Evolutionary conservation across 371 early-diverging fungal genomes (phyloP), one percentile per base, ranked within the genome.

Genomic region (Rhizopus stolonifer): DNA sequence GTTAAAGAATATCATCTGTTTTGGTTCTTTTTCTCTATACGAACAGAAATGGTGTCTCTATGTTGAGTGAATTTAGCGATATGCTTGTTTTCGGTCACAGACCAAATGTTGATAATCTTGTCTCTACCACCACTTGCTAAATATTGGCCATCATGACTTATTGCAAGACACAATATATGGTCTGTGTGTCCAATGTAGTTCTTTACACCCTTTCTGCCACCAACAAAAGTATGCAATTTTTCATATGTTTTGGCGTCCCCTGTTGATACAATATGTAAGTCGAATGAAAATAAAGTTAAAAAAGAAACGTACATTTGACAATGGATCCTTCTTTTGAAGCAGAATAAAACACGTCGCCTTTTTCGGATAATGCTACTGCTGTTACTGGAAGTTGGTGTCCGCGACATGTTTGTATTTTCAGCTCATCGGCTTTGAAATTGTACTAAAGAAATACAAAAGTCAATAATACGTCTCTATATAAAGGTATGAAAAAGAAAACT

Each of bases 41-140:
- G 61, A 72, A 82, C 87, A 22, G 94, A 80, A 48, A 98, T 80
- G 22, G 89, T 79, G 74, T 96, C 97, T 56, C 93, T 86, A 68
- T 98, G 99, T 67, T 95, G 94, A 42, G 76, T 83, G 65, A 96
- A 95, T 44, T 70, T 71, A n/a, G 65, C 71, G 40, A 92, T 49
- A 52, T 84, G 87, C 48, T 72, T 73, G 68, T 91, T 70, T 14
- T 90, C 90, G 32, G 63, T 67, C 17, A 88, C 83, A 4, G 90
- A 87, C 97, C 97, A 98, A 5, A 97, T 82, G 64, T 92, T 86
- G 49, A 98, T 90, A n/a, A 77, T 65, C 52, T 91, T 89, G 61
- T 98, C 99, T 29, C 76, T 74, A 19, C 97, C 96, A 50, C 94
- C 97, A 45, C 81, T 79, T 3, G 83, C 87, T 46, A 98, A 64